Percentiles rank a stretch among this genome's conserved stretches.
Conservation (phyloP, 345 rosid genomes). For the Eutrema heterophyllum region DNA sequence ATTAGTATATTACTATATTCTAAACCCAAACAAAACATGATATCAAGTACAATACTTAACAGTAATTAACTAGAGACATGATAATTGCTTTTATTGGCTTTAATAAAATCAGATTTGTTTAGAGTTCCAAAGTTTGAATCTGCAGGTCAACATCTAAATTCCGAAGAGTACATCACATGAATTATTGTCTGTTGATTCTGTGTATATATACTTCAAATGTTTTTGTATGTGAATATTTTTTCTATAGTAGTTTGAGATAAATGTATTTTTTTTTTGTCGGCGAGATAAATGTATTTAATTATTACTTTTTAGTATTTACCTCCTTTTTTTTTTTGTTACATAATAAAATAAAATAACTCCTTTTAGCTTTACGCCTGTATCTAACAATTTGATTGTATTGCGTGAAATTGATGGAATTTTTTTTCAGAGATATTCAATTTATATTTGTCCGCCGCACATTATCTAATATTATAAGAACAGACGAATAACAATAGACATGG, state of each 20-base stretch:
- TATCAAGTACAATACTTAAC: constrained; percentile 18
- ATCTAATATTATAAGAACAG: constrained; percentile 13
- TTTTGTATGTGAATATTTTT: not conserved
- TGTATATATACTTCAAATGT: not conserved
- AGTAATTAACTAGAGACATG: constrained; percentile 21
- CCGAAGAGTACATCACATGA: constrained; percentile 18
- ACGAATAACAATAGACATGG: constrained; percentile 3
- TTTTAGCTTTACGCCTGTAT: not conserved
- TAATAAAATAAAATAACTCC: not conserved
- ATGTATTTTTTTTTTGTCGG: not conserved
- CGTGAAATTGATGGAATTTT: not conserved
- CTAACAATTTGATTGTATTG: constrained; percentile 7
- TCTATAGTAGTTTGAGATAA: not conserved
- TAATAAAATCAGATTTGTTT: not conserved
- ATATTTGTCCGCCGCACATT: constrained; percentile 8
- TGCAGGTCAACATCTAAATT: constrained; percentile 29
- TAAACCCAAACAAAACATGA: constrained; percentile 11
- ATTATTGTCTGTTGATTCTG: constrained; percentile 22
- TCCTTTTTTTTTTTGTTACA: too few species aligned
- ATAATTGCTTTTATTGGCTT: constrained; percentile 10
- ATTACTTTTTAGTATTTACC: not conserved
- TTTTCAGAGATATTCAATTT: not conserved
- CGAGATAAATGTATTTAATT: not conserved
- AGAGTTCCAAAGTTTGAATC: constrained; percentile 30
- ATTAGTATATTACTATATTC: not conserved